phyloP scores from a whole-genome alignment of 352 stramenopile genomes.

The Phytophthora agathidicida region DNA sequence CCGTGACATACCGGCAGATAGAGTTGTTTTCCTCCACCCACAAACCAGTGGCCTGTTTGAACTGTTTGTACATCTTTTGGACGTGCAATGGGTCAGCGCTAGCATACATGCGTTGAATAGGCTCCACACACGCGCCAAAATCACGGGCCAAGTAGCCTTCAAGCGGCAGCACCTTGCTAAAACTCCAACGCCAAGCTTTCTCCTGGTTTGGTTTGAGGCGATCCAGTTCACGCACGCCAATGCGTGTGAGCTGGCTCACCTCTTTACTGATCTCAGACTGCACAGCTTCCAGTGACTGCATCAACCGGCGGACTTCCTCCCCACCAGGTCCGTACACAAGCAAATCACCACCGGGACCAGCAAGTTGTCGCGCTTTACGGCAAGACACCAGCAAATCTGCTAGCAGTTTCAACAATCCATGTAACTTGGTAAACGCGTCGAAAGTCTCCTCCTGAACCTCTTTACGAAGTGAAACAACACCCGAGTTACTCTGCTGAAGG shows the following conservation, averaged over 20 bases:
- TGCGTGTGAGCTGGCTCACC: constrained; percentile 79
- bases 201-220: constrained; percentile 88
- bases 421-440: constrained; percentile 76
- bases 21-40: constrained; percentile 88
- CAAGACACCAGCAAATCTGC: constrained; percentile 86
- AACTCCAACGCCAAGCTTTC: constrained; percentile 85
- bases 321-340: constrained; percentile 85
- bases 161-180: constrained; percentile 83
- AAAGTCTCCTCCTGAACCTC: constrained; percentile 65
- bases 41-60: constrained; percentile 80
- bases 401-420: constrained; percentile 81
- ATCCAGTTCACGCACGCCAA: constrained; percentile 84
- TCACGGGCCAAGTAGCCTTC: constrained; percentile 86
- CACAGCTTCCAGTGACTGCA: constrained; percentile 84
- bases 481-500: constrained; percentile 75
- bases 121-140: constrained; percentile 83
- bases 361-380: constrained; percentile 80
- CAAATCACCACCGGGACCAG: constrained; percentile 79
- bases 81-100: constrained; percentile 82
- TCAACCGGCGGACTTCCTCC: constrained; percentile 80
- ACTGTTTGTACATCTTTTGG: constrained; percentile 89
- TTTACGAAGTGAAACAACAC: constrained; percentile 70
- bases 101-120: constrained; percentile 88
- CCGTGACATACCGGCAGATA: constrained; percentile 80
- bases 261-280: constrained; percentile 79